phyloP scores from a whole-genome alignment of 176 grass and related monocot species.

The Poa pratensis region DNA sequence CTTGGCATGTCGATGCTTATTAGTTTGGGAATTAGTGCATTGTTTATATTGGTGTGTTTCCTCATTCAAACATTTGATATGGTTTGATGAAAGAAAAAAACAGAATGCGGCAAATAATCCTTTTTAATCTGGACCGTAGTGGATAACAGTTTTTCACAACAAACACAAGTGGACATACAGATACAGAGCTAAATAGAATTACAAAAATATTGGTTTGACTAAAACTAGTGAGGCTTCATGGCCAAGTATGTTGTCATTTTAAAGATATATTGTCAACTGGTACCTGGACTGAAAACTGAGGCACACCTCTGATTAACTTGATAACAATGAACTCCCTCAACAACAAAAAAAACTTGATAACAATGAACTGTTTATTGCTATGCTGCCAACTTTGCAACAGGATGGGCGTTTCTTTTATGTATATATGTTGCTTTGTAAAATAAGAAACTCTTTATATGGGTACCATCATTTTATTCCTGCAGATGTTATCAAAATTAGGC shows the following conservation, averaged over 20 bases:
- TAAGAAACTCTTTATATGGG: conserved; percentile 43
- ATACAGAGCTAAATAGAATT: neutral
- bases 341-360: neutral
- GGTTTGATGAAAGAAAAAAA: neutral
- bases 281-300: neutral
- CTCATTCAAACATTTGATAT: conserved; percentile 6
- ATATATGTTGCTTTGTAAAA: conserved; percentile 13
- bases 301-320: neutral
- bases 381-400: conserved; percentile 11
- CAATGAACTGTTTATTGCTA: neutral
- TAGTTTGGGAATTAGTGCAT: neutral
- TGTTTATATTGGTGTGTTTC: neutral
- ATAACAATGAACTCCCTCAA: neutral
- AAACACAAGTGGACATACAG: neutral
- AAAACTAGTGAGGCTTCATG: neutral
- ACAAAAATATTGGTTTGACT: conserved; percentile 14
- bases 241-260: neutral
- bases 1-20: neutral
- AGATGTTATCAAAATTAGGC: conserved; percentile 99
- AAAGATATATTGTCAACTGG: conserved; percentile 12
- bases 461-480: conserved; percentile 48
- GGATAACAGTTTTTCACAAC: neutral
- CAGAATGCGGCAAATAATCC: neutral
- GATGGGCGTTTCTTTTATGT: neutral
- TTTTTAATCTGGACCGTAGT: neutral